These are phyloP conservation scores for Nicotiana tomentosiformis DNA, from an alignment of 257 asterid species.

Conservation along the genomic window DNA sequence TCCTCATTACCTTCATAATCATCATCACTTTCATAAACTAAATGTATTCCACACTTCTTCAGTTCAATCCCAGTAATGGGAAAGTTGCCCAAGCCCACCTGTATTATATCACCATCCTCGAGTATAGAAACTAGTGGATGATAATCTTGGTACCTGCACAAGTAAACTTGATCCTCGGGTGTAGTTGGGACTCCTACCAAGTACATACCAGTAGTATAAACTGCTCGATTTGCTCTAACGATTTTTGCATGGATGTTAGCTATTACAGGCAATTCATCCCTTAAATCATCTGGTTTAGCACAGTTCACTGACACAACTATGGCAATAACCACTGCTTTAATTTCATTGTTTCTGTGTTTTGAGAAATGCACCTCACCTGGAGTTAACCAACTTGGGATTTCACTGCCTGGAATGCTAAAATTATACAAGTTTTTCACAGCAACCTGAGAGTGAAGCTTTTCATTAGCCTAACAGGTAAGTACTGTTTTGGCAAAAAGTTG, in stretches of 20 bases:
- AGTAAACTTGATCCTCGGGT: slow-evolving; percentile 20
- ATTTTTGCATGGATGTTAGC: slow-evolving; percentile 21
- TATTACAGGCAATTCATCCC: slow-evolving; percentile 19
- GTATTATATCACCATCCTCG: slow-evolving; percentile 20
- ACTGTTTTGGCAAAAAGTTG: neutral
- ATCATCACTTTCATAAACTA: slow-evolving; percentile 29
- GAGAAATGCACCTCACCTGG: slow-evolving; percentile 15
- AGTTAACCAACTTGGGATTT: slow-evolving; percentile 28
- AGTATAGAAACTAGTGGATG: slow-evolving; percentile 16
- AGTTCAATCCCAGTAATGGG: slow-evolving; percentile 20
- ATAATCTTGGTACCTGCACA: slow-evolving; percentile 21
- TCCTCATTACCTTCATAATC: slow-evolving; percentile 27
- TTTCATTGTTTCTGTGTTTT: slow-evolving; percentile 10
- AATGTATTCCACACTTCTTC: slow-evolving; percentile 20
- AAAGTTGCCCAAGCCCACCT: slow-evolving; percentile 9
- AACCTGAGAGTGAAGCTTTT: slow-evolving; percentile 9
- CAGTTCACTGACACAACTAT: slow-evolving; percentile 18
- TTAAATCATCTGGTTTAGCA: slow-evolving; percentile 11
- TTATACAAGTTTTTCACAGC: slow-evolving; percentile 17
- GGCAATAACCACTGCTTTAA: slow-evolving; percentile 25
- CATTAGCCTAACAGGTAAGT: neutral
- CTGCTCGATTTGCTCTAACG: slow-evolving; percentile 12
- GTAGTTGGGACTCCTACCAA: slow-evolving; percentile 24
- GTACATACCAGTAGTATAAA: slow-evolving; percentile 9
- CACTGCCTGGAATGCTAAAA: slow-evolving; percentile 26